These are phyloP conservation scores for Lindgomyces ingoldianus DNA, from an alignment of 495 filamentous ascomycete species.

Conservation along the genomic window DNA sequence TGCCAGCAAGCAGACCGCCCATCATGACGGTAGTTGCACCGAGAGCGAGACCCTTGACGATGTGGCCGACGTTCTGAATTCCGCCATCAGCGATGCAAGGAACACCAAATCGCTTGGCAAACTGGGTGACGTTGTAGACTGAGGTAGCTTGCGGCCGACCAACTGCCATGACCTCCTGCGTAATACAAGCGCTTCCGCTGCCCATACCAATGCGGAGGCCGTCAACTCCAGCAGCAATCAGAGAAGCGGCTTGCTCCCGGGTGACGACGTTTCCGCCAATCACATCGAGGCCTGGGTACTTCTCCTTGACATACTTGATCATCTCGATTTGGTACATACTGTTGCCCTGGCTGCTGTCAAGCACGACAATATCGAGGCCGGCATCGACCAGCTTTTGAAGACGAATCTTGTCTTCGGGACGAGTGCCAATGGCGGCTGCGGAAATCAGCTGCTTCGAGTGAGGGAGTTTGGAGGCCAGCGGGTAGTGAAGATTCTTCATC, in stretches of 20 bases:
- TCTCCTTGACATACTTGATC: conserved; percentile 91
- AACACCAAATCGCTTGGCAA: conserved; percentile 91
- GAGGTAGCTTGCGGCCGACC: conserved; percentile 92
- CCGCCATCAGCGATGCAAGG: conserved; percentile 98
- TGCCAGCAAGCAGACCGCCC: conserved; percentile 95
- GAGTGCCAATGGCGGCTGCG: conserved; percentile 91
- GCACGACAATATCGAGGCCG: conserved; percentile 90
- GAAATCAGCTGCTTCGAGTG: conserved; percentile 97
- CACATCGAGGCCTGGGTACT: conserved; percentile 82
- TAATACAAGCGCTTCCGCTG: conserved; percentile 96
- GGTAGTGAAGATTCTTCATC: conserved; percentile 98
- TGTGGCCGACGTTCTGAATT: conserved; percentile 97
- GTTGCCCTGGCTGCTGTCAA: conserved; percentile 96
- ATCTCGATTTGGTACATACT: conserved; percentile 96
- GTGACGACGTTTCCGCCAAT: conserved; percentile 99
- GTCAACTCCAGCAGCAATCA: conserved; percentile 94
- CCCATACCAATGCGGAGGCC: conserved; percentile 99
- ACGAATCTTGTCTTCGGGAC: conserved; percentile 83
- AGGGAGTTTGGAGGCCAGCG: conserved; percentile 92
- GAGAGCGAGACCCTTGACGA: conserved; percentile 94
- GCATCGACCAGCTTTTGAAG: conserved; percentile 89
- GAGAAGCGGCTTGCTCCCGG: conserved; percentile 82
- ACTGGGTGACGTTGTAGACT: conserved; percentile 83
- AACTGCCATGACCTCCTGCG: conserved; percentile 99
- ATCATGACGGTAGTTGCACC: conserved; percentile 98